phyloP scores from a whole-genome alignment of 805 yeast genomes.

The Vanderwaltozyma tropicalis region DNA sequence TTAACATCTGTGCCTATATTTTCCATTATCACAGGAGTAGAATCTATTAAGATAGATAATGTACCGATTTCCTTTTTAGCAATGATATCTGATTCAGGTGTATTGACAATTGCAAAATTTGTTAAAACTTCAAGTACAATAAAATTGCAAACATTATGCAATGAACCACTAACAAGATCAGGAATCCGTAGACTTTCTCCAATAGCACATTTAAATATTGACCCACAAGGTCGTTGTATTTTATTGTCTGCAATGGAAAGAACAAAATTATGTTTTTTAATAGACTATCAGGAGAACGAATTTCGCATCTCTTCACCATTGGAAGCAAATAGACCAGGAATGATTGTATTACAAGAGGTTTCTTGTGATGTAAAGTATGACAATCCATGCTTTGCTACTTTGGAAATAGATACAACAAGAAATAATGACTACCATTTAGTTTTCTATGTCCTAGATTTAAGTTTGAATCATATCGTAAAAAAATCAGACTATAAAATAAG shows the following conservation, averaged over 20 bases:
- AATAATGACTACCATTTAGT: conserved; percentile 34
- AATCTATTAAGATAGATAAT: conserved; percentile 44
- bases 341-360: conserved; percentile 42
- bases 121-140: conserved; percentile 29
- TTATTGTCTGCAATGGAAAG: conserved; percentile 65
- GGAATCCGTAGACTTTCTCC: conserved; percentile 71
- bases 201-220: conserved; percentile 60
- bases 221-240: conserved; percentile 61
- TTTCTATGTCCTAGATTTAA: conserved; percentile 77
- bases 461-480: conserved; percentile 64
- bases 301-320: conserved; percentile 60
- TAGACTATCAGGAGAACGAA: conserved; percentile 41
- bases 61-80: conserved; percentile 47
- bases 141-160: conserved; percentile 35
- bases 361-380: conserved; percentile 70
- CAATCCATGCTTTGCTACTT: conserved; percentile 74
- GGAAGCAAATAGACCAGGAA: conserved; percentile 46
- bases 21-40: conserved; percentile 46
- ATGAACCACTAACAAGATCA: conserved; percentile 62
- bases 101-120: conserved; percentile 33
- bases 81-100: conserved; percentile 74
- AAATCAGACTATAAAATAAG: conserved; percentile 32
- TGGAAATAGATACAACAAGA: conserved; percentile 51
- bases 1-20: conserved; percentile 39
- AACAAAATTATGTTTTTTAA: conserved; percentile 58